A percentile compares a stretch with the other conserved stretches of the same genome.
These are phyloP conservation scores for Blastobotrys capitulatus DNA, from an alignment of 1,139 yeast genomes.

Conservation along the genomic window DNA sequence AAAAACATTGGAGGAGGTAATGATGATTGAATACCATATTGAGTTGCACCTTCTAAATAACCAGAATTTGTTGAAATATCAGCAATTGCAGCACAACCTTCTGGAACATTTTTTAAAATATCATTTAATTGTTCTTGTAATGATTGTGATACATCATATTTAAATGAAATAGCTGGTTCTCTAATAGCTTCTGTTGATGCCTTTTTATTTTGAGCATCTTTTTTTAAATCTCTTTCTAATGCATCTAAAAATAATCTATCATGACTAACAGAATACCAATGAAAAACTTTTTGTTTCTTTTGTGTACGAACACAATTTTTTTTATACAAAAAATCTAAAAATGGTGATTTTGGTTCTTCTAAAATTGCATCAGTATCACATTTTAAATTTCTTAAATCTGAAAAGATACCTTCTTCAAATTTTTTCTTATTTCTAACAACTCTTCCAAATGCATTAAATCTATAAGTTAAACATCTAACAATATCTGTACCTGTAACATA, in stretches of 20 bases:
- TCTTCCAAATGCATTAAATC: slow-evolving; percentile 88
- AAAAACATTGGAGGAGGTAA: slow-evolving; percentile 5
- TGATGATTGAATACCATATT: not conserved
- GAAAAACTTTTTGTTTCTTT: slow-evolving; percentile 93
- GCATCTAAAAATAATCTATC: slow-evolving; percentile 93
- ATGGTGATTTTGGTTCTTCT: slow-evolving; percentile 83
- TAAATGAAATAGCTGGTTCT: slow-evolving; percentile 40
- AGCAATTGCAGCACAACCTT: slow-evolving; percentile 31
- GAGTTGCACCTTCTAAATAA: not conserved
- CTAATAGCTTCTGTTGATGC: slow-evolving; percentile 37
- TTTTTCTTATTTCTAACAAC: slow-evolving; percentile 79
- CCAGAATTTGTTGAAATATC: slow-evolving; percentile 28
- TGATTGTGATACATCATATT: slow-evolving; percentile 33
- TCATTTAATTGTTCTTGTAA: slow-evolving; percentile 36
- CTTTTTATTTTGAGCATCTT: slow-evolving; percentile 44
- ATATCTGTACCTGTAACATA: slow-evolving; percentile 96
- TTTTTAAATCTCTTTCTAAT: slow-evolving; percentile 82
- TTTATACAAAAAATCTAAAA: slow-evolving; percentile 76
- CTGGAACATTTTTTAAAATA: slow-evolving; percentile 28
- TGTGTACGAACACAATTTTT: slow-evolving; percentile 90
- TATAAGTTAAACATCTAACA: slow-evolving; percentile 82
- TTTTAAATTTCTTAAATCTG: slow-evolving; percentile 81
- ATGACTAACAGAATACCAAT: slow-evolving; percentile 95
- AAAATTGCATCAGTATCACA: slow-evolving; percentile 84
- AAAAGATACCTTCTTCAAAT: slow-evolving; percentile 94